A percentile compares a stretch with the other conserved stretches of the same genome.
These are phyloP conservation scores for Thielaviopsis cerberus DNA, from an alignment of 2,329 filamentous ascomycete species.

Conservation along the genomic window DNA sequence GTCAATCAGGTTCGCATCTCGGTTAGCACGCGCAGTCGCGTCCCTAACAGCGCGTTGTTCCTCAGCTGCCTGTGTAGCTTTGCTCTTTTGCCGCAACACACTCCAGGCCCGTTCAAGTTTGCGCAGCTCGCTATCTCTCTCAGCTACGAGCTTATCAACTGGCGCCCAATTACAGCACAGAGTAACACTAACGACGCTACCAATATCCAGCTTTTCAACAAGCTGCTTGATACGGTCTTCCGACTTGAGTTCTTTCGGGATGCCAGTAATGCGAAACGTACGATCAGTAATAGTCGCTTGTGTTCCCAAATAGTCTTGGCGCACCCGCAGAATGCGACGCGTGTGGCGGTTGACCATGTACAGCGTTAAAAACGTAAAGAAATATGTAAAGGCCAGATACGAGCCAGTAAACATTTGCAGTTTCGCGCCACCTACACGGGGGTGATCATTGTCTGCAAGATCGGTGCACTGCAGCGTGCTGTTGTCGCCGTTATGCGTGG, in stretches of 20 bases:
- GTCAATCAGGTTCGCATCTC: conserved; percentile 5
- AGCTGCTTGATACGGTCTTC: conserved; percentile 72
- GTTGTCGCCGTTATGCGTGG: conserved; percentile 6
- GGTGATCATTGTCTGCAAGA: conserved; percentile 16
- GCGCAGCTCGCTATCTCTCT: conserved; percentile 46
- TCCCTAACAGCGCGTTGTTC: not conserved
- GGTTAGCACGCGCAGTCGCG: not conserved
- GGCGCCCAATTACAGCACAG: conserved; percentile 75
- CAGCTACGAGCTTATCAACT: conserved; percentile 54
- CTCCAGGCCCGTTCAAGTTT: conserved; percentile 74
- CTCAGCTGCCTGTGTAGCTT: conserved; percentile 14
- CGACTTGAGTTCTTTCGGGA: conserved; percentile 58
- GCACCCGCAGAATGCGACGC: conserved; percentile 61
- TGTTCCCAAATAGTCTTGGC: conserved; percentile 80
- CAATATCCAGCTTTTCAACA: conserved; percentile 74
- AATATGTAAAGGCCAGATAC: conserved; percentile 84
- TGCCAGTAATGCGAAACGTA: conserved; percentile 78
- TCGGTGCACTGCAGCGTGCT: conserved; percentile 14
- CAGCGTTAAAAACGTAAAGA: conserved; percentile 67
- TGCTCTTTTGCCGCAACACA: conserved; percentile 43
- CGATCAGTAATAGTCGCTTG: conserved; percentile 93
- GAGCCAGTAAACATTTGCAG: conserved; percentile 56
- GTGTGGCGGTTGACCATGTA: conserved; percentile 75
- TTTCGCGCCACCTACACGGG: conserved; percentile 10
- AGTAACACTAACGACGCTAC: conserved; percentile 72